Conservation (phyloP, 2,329 filamentous ascomycete genomes). For the Harringtonia aguacate region DNA sequence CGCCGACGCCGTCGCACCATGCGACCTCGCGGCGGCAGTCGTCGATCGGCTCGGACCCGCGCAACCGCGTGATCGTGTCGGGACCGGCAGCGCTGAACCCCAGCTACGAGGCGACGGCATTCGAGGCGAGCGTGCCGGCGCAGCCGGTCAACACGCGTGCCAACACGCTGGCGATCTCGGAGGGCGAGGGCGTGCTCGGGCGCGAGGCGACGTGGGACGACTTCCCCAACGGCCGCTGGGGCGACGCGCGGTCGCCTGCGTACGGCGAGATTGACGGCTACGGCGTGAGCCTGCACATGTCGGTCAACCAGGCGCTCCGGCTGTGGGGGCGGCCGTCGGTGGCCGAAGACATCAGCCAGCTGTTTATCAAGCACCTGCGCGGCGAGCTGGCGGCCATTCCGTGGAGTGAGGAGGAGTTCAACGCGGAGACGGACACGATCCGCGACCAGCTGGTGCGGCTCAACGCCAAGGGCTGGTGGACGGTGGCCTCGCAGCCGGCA, state of each 20-base stretch:
- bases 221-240: slow-evolving; percentile 97
- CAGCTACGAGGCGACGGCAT: slow-evolving; percentile 61
- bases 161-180: slow-evolving; percentile 85
- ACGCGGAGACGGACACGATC: slow-evolving; percentile 76
- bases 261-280: slow-evolving; percentile 95
- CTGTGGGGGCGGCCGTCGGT: slow-evolving; percentile 76
- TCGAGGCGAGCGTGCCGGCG: slow-evolving; percentile 66
- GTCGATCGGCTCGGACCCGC: slow-evolving; percentile 71
- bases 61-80: slow-evolving; percentile 79
- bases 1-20: slow-evolving; percentile 20
- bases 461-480: slow-evolving; percentile 86
- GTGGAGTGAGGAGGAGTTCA: slow-evolving; percentile 86
- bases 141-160: slow-evolving; percentile 66
- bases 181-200: slow-evolving; percentile 81
- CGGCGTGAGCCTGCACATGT: slow-evolving; percentile 88
- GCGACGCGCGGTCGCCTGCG: slow-evolving; percentile 89
- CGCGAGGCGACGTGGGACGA: slow-evolving; percentile 98
- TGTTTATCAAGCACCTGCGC: slow-evolving; percentile 74
- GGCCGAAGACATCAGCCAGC: slow-evolving; percentile 58
- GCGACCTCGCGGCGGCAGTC: slow-evolving; percentile 53
- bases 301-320: slow-evolving; percentile 67
- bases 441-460: slow-evolving; percentile 62
- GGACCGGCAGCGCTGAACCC: slow-evolving; percentile 47
- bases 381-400: slow-evolving; percentile 75
- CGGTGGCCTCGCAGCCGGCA: slow-evolving; percentile 86